Percentiles rank a stretch among this genome's conserved stretches.
Conservation (phyloP, 352 stramenopile genomes). For the Pythium scleroteichum region DNA sequence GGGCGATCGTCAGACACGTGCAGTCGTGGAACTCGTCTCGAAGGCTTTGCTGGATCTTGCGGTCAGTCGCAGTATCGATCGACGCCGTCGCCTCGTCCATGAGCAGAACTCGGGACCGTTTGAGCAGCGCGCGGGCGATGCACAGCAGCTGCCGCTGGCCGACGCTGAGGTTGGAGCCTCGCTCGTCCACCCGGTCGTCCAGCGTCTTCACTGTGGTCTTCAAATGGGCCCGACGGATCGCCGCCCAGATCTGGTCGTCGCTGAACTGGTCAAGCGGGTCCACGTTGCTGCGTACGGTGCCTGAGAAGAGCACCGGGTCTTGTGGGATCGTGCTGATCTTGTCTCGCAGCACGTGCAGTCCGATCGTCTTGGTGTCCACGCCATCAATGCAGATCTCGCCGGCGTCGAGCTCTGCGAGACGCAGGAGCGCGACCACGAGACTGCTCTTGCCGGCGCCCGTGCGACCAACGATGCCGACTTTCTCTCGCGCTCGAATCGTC, state of each 20-base stretch:
- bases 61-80: constrained; percentile 89
- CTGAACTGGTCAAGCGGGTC: constrained; percentile 82
- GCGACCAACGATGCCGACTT: constrained; percentile 32
- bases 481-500: constrained; percentile 30
- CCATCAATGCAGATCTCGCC: constrained; percentile 87
- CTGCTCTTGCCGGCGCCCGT: constrained; percentile 41
- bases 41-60: constrained; percentile 81
- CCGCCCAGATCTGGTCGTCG: constrained; percentile 51
- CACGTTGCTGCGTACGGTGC: constrained; percentile 87
- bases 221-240: constrained; percentile 36
- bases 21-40: constrained; percentile 55
- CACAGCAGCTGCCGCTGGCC: constrained; percentile 94
- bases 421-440: constrained; percentile 39
- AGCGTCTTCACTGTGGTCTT: constrained; percentile 44
- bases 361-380: constrained; percentile 53
- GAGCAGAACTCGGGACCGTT: constrained; percentile 92
- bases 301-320: constrained; percentile 90
- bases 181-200: constrained; percentile 83
- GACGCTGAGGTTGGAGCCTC: constrained; percentile 93
- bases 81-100: constrained; percentile 98
- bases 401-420: constrained; percentile 27
- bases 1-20: constrained; percentile 97
- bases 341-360: constrained; percentile 29
- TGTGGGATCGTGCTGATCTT: constrained; percentile 61
- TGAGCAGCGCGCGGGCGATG: constrained; percentile 92